Percentiles rank a stretch among this genome's conserved stretches.
Conservation (phyloP, 169 alveolate genomes). For the Plasmodium chabaudi region DNA sequence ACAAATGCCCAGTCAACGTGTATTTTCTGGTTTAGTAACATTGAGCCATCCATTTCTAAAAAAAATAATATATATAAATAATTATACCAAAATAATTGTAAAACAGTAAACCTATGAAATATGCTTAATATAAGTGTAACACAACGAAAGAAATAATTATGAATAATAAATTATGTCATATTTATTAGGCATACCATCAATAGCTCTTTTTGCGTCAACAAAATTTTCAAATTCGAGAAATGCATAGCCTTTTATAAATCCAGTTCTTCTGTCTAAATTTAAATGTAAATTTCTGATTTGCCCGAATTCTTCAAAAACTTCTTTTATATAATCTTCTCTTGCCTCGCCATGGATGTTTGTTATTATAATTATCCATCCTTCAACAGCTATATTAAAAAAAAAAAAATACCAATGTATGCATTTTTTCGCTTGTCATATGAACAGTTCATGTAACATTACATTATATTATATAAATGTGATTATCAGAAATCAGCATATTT, state of each 20-base stretch:
- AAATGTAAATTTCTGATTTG: slow-evolving; percentile 91
- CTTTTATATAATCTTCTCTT: slow-evolving; percentile 94
- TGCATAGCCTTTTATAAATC: slow-evolving; percentile 94
- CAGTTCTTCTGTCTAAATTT: slow-evolving; percentile 94
- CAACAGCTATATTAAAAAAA: slow-evolving; percentile 86
- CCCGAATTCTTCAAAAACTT: slow-evolving; percentile 92
- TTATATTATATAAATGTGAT: background rate
- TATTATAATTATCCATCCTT: slow-evolving; percentile 92
- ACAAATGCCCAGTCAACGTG: slow-evolving; percentile 79
- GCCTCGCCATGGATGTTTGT: slow-evolving; percentile 93
- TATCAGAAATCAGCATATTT: background rate
- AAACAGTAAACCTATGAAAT: background rate
- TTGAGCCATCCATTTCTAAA: slow-evolving; percentile 76
- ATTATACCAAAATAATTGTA: background rate
- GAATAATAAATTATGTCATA: background rate
- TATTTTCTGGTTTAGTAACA: slow-evolving; percentile 62
- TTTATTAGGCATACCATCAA: slow-evolving; percentile 79
- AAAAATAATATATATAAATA: slow-evolving; percentile 23
- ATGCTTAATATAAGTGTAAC: background rate
- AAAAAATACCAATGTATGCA: background rate
- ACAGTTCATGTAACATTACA: no score
- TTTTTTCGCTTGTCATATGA: no score
- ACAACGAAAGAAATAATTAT: no score
- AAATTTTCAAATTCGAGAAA: slow-evolving; percentile 89
- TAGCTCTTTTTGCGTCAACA: slow-evolving; percentile 89